Conservation (phyloP, 352 stramenopile species). For the Globisporangium lucens region DNA sequence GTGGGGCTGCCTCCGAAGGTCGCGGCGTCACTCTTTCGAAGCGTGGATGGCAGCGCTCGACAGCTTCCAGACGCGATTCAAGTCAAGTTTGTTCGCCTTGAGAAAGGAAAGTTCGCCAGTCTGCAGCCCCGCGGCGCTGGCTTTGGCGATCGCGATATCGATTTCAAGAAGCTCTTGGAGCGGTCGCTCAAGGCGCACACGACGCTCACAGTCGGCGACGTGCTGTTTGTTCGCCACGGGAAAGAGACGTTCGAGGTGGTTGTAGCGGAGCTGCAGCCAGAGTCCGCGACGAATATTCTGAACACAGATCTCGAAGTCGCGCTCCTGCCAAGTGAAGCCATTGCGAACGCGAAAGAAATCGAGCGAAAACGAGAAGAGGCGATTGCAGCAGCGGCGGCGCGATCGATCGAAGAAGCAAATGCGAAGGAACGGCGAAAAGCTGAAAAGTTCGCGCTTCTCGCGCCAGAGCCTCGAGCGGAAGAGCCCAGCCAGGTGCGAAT, state of each 20-base stretch:
- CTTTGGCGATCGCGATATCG: conserved; percentile 74
- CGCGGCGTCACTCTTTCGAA: conserved; percentile 57
- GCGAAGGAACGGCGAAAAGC: conserved; percentile 46
- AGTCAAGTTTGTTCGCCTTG: conserved; percentile 71
- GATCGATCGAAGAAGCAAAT: conserved; percentile 18
- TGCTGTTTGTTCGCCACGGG: conserved; percentile 74
- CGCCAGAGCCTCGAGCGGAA: conserved; percentile 35
- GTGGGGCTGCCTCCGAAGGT: conserved; percentile 79
- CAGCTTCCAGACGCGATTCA: conserved; percentile 37
- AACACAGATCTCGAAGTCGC: conserved; percentile 85
- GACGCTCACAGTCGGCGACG: conserved; percentile 71
- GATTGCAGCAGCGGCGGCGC: conserved; percentile 18
- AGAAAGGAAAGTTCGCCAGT: conserved; percentile 62
- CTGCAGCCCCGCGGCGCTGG: conserved; percentile 64
- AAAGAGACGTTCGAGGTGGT: conserved; percentile 72
- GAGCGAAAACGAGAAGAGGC: conserved; percentile 37
- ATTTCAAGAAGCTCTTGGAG: conserved; percentile 82
- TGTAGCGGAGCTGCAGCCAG: conserved; percentile 55
- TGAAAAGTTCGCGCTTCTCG: conserved; percentile 29
- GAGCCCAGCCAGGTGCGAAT: conserved; percentile 48
- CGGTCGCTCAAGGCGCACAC: conserved; percentile 69
- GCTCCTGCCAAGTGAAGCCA: conserved; percentile 63
- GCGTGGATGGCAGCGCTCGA: not conserved
- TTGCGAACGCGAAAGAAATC: conserved; percentile 33
- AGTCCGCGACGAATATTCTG: conserved; percentile 61